Percentiles rank a stretch among this genome's conserved stretches.
These are phyloP conservation scores for Pseudocercospora eumusae DNA, from an alignment of 2,329 filamentous ascomycete species.

Conservation along the genomic window DNA sequence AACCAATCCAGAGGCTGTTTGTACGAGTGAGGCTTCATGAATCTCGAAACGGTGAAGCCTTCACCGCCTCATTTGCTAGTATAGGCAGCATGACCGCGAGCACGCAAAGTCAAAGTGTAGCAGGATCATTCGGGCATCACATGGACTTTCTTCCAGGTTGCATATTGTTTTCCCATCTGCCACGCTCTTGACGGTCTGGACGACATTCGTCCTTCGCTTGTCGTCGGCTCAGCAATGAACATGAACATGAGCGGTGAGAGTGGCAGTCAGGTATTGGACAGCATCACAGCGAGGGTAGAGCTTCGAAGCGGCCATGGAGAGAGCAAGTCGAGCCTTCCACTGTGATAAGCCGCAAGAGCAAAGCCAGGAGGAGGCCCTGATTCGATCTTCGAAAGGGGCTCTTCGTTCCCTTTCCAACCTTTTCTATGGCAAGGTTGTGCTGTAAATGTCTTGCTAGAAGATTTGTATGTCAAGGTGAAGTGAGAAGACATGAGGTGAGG, in stretches of 20 bases:
- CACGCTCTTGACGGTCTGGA: background rate
- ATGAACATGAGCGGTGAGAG: constrained; percentile 1
- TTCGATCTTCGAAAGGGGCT: background rate
- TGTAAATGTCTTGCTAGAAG: background rate
- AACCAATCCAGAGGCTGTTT: background rate
- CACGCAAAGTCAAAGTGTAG: background rate
- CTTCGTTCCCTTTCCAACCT: background rate
- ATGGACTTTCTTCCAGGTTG: constrained; percentile 4
- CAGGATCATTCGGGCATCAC: constrained; percentile 7
- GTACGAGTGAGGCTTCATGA: constrained; percentile 8
- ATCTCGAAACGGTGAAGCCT: constrained; percentile 13
- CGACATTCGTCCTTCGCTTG: constrained; percentile 2
- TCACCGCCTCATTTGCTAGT: constrained; percentile 7
- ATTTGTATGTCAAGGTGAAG: background rate
- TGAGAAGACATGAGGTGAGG: background rate
- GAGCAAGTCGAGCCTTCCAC: background rate
- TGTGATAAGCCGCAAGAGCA: background rate
- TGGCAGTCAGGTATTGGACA: background rate
- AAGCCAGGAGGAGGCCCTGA: background rate
- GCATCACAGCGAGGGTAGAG: background rate
- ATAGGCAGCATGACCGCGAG: constrained; percentile 6
- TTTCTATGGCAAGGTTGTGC: background rate
- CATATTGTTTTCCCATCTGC: background rate
- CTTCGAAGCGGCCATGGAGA: background rate
- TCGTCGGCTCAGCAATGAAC: constrained; percentile 3